Evolutionary conservation across 2,329 filamentous ascomycete species (phyloP), one percentile per base, ranked within the genome.

Genomic region (Apiospora hydei): DNA sequence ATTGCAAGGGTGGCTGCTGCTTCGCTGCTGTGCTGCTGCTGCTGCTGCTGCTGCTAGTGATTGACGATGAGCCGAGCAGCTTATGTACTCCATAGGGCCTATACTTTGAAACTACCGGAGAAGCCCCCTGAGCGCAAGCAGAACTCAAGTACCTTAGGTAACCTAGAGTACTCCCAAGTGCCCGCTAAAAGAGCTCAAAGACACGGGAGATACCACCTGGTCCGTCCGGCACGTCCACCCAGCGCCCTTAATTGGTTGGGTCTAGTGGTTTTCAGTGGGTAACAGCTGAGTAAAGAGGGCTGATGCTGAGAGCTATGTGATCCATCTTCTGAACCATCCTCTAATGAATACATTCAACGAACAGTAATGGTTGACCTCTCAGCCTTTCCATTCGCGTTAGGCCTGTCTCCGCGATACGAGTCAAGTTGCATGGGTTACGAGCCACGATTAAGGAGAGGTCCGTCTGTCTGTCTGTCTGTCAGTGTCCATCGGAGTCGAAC

Each of bases 121-220:
- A n/a, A 14, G 34, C 18, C 57, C 21, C 57, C 21, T 43, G 41
- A 43, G 41, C 41, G 7, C 10, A 43, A 43, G 26, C 30, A 8
- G 53, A 38, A 16, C 30, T 34, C 11, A 61, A n/a, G 57, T 64
- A 64, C 57, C 8, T 18, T 10, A 16, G n/a, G 18, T n/a, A 30
- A 30, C 26, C 26, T 30, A 30, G 26, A 30, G 34, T 38, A 38
- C 34, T 38, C 34, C 34, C 34, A 38, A 38, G 7, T 38, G 7
- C 30, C 26, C 53, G 53, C 53, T 61, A 61, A n/a, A 38, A 18
- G 21, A 38, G 16, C 34, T 41, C 30, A 64, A 26, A 64, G 57
- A 57, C 57, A 64, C 57, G 57, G 57, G 57, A 64, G 57, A 41
- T 41, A 64, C 53, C 53, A 61, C 53, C 30, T 61, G 30, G 16